phyloP scores from a whole-genome alignment of 2,329 filamentous ascomycete species.

The Stemphylium lycopersici region DNA sequence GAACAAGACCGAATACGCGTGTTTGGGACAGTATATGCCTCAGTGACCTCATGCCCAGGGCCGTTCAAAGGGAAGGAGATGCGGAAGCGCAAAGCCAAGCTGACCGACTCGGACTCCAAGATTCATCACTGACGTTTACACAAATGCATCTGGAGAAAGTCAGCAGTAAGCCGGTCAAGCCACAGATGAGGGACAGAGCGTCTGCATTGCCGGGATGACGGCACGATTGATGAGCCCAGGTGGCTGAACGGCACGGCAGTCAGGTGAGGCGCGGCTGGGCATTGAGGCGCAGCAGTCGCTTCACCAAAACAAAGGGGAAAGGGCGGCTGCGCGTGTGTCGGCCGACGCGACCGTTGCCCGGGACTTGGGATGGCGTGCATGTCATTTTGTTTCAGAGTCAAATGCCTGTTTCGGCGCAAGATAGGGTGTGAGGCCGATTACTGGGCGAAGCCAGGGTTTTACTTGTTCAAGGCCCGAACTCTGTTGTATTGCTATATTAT shows the following conservation, averaged over 20 bases:
- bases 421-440: neutral
- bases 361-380: neutral
- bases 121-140: neutral
- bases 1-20: neutral
- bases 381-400: neutral
- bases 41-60: neutral
- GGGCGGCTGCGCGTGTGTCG: neutral
- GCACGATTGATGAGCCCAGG: neutral
- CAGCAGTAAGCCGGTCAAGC: neutral
- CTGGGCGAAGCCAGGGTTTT: neutral
- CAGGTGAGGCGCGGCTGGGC: conserved; percentile 1
- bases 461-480: neutral
- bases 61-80: neutral
- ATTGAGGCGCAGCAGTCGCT: conserved; percentile 1
- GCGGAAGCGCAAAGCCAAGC: neutral
- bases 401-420: neutral
- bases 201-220: neutral
- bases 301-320: neutral
- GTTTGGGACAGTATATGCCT: neutral
- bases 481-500: neutral
- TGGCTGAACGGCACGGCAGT: neutral
- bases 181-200: neutral
- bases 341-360: neutral
- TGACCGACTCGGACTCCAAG: neutral
- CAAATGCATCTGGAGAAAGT: neutral